These are phyloP conservation scores for Paspalum notatum DNA, from an alignment of 176 grass and related monocot species.

Conservation along the genomic window DNA sequence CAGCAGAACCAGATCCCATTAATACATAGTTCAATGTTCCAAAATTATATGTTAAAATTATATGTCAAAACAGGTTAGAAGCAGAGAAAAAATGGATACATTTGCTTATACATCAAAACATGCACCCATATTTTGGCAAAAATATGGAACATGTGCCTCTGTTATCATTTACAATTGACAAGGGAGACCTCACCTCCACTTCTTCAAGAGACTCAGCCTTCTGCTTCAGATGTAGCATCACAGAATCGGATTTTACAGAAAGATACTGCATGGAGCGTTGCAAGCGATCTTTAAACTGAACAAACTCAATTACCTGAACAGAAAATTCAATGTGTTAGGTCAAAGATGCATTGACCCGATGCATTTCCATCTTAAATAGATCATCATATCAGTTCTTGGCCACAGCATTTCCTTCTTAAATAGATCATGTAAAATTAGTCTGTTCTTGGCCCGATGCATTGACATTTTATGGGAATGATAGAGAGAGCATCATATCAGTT, in stretches of 20 bases:
- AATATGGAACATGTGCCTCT: not conserved
- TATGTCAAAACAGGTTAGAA: not conserved
- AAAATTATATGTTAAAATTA: not conserved
- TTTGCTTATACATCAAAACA: slow-evolving; percentile 17
- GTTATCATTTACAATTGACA: slow-evolving; percentile 12
- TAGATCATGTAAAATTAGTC: not conserved
- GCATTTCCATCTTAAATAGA: not conserved
- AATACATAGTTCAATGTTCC: slow-evolving; percentile 12
- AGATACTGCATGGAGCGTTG: slow-evolving; percentile 77
- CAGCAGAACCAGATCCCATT: not conserved
- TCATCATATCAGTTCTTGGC: too few species aligned
- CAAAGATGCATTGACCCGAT: not conserved
- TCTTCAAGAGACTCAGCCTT: slow-evolving; percentile 78
- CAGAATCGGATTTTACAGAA: slow-evolving; percentile 65
- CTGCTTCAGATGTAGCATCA: slow-evolving; percentile 78
- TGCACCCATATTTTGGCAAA: not conserved
- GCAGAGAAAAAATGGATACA: slow-evolving; percentile 2
- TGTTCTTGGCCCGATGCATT: not conserved
- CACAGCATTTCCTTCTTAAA: too few species aligned
- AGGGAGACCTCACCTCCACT: slow-evolving; percentile 67
- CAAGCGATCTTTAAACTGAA: slow-evolving; percentile 83
- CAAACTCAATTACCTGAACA: slow-evolving; percentile 91
- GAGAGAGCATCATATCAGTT: not conserved
- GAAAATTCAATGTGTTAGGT: slow-evolving; percentile 5
- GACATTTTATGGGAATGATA: not conserved